Percentiles rank a stretch among this genome's conserved stretches.
These are phyloP conservation scores for Daldinia sp. DNA, from an alignment of 2,329 filamentous ascomycete species.

Conservation along the genomic window DNA sequence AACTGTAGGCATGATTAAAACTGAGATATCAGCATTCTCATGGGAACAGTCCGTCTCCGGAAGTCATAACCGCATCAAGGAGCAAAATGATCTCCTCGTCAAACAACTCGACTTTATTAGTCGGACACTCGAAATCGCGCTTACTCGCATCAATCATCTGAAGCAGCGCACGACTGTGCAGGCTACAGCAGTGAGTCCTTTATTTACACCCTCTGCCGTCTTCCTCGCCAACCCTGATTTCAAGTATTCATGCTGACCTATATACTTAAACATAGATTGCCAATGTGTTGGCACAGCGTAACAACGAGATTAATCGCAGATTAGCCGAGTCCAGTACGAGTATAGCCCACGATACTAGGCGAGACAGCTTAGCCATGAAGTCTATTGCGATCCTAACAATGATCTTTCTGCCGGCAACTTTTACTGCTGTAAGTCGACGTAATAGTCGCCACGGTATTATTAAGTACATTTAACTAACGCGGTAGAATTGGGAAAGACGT, in stretches of 20 bases:
- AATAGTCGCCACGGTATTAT: background rate
- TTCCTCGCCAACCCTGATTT: background rate
- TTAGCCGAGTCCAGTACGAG: conserved; percentile 17
- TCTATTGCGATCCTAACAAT: conserved; percentile 22
- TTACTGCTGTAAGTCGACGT: conserved; percentile 7
- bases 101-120: conserved; percentile 18
- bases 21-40: conserved; percentile 10
- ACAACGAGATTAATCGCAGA: conserved; percentile 11
- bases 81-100: conserved; percentile 11
- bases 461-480: background rate
- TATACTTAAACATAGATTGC: conserved; percentile 1
- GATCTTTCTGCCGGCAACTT: conserved; percentile 21
- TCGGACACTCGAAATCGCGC: conserved; percentile 8
- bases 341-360: conserved; percentile 16
- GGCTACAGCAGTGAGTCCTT: conserved; percentile 2
- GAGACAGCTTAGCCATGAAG: conserved; percentile 23
- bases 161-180: conserved; percentile 17
- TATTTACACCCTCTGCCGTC: no score
- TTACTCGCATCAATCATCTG: conserved; percentile 14
- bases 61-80: background rate
- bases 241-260: background rate
- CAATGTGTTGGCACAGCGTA: conserved; percentile 19
- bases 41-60: background rate
- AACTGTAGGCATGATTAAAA: conserved; percentile 5
- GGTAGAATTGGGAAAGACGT: background rate